Percentiles rank a stretch among this genome's conserved stretches.
Conservation (phyloP, 306 rosid genomes). For the Rosa chinensis region DNA sequence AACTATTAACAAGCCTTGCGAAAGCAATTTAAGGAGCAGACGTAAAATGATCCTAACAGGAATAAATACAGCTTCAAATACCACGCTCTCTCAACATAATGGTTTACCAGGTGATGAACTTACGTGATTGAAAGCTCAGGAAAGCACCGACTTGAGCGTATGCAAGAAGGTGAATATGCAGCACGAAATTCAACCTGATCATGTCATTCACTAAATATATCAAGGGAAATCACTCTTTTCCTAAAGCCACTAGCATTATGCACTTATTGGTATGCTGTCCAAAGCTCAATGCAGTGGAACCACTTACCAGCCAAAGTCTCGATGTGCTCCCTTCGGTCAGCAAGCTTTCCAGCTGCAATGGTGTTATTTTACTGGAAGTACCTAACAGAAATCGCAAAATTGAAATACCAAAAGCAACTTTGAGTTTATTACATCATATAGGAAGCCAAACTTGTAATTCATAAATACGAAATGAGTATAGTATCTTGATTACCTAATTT, state of each 20-base stretch:
- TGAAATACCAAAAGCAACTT: slow-evolving; percentile 11
- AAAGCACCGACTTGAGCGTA: slow-evolving; percentile 69
- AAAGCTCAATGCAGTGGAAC: not conserved
- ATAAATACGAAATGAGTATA: not conserved
- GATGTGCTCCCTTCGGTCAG: slow-evolving; percentile 84
- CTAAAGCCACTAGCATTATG: not conserved
- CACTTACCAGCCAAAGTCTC: slow-evolving; percentile 78
- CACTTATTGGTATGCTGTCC: too few species aligned
- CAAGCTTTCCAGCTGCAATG: slow-evolving; percentile 82
- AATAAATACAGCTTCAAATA: not conserved
- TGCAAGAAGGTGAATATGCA: slow-evolving; percentile 65
- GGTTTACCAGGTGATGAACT: slow-evolving; percentile 32
- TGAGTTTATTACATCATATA: slow-evolving; percentile 23
- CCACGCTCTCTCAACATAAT: slow-evolving; percentile 1
- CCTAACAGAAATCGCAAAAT: slow-evolving; percentile 39
- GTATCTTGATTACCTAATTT: slow-evolving; percentile 54
- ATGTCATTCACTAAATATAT: slow-evolving; percentile 12
- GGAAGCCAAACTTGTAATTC: not conserved
- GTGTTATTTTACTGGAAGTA: slow-evolving; percentile 69
- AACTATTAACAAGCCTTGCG: not conserved
- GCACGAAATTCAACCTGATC: slow-evolving; percentile 75
- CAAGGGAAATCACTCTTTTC: not conserved
- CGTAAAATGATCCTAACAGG: not conserved
- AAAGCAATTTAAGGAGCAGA: not conserved
- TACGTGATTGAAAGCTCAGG: slow-evolving; percentile 89